These are phyloP conservation scores for Tephrocybe rancida DNA, from an alignment of 768 basidiomycete species.

Conservation along the genomic window DNA sequence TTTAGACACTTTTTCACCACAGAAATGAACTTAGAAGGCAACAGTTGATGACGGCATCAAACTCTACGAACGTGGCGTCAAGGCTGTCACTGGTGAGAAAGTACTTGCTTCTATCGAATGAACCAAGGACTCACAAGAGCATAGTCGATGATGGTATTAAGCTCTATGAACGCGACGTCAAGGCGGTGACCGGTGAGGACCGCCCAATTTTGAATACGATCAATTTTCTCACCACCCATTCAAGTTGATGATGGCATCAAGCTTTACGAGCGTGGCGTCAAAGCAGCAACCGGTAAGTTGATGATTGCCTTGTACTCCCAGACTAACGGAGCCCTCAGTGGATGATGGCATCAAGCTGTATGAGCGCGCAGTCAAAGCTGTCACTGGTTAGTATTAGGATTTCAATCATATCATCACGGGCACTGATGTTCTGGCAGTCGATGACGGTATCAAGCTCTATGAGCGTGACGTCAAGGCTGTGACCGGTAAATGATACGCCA, in stretches of 20 bases:
- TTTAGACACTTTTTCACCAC: too few species aligned
- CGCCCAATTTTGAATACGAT: not conserved
- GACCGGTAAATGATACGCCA: not conserved
- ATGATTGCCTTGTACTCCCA: not conserved
- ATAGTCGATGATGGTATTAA: conserved; percentile 6
- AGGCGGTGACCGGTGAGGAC: conserved; percentile 1
- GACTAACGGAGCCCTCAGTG: not conserved
- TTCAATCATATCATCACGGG: too few species aligned
- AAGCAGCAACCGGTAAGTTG: conserved; percentile 1
- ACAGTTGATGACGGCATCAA: conserved; percentile 7
- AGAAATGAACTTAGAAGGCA: too few species aligned
- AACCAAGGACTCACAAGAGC: not conserved
- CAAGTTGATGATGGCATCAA: conserved; percentile 7
- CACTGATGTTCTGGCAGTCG: not conserved
- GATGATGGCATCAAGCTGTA: not conserved
- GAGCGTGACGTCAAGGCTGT: not conserved
- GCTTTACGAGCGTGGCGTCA: conserved; percentile 6
- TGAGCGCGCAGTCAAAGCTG: not conserved
- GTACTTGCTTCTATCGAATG: too few species aligned
- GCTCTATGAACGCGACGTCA: conserved; percentile 6
- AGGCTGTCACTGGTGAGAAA: conserved; percentile 2
- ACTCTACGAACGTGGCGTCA: conserved; percentile 7
- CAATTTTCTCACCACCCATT: not conserved
- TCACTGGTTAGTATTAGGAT: not conserved
- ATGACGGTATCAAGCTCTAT: not conserved